Percentiles rank a stretch among this genome's conserved stretches.
Evolutionary conservation across 306 rosid genomes (phyloP).

Genomic region (Glycine tomentella): DNA sequence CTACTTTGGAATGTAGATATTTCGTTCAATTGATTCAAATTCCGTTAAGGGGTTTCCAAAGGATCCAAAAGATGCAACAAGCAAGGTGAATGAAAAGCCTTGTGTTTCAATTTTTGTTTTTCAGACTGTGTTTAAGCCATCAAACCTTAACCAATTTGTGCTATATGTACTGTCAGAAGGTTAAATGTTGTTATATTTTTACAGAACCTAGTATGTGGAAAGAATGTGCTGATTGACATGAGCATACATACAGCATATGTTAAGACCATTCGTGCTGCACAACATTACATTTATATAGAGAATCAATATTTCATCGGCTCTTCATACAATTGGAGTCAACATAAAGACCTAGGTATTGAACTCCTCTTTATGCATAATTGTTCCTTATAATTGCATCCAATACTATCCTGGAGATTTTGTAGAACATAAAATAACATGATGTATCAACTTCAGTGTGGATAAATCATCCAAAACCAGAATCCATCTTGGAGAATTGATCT

Average conservation of each 20-base stretch:
- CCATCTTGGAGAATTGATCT: not conserved
- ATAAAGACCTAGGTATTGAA: conserved; percentile 80
- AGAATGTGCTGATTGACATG: conserved; percentile 90
- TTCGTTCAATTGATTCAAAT: conserved; percentile 93
- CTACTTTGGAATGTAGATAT: conserved; percentile 67
- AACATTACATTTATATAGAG: conserved; percentile 85
- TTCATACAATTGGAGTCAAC: conserved; percentile 82
- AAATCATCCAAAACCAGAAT: conserved; percentile 10
- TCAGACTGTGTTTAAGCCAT: conserved; percentile 12
- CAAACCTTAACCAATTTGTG: not conserved
- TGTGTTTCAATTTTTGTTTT: conserved; percentile 41
- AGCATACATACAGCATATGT: conserved; percentile 93
- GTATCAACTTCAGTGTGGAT: conserved; percentile 14
- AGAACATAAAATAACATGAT: not conserved
- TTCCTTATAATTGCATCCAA: not conserved
- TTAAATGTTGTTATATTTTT: conserved; percentile 40
- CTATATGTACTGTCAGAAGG: conserved; percentile 29
- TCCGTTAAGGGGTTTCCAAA: conserved; percentile 89
- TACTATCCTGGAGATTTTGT: not conserved
- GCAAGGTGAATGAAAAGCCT: conserved; percentile 68
- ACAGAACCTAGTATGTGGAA: conserved; percentile 92
- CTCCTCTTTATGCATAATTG: conserved; percentile 7
- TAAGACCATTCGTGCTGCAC: conserved; percentile 86
- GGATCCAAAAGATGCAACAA: conserved; percentile 83
- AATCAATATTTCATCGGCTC: conserved; percentile 95